These are phyloP conservation scores for Jamesozyma rosinii DNA, from an alignment of 805 yeast genomes.

Conservation along the genomic window DNA sequence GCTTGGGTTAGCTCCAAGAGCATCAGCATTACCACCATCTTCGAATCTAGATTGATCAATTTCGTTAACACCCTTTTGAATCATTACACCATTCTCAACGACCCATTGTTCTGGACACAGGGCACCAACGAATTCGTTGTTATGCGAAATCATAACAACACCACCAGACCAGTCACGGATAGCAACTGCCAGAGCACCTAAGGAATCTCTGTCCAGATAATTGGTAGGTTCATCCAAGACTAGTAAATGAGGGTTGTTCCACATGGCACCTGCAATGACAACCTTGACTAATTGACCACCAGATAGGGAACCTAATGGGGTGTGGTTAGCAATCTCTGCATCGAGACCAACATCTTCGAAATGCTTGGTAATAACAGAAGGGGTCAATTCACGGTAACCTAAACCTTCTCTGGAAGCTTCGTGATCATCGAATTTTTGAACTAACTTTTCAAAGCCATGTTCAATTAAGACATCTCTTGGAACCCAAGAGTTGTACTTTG, in stretches of 20 bases:
- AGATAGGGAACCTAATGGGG: slow-evolving; percentile 90
- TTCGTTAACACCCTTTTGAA: slow-evolving; percentile 68
- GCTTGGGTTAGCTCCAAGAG: slow-evolving; percentile 41
- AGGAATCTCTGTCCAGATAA: slow-evolving; percentile 93
- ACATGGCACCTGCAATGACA: slow-evolving; percentile 98
- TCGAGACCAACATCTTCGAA: slow-evolving; percentile 96
- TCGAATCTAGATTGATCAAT: slow-evolving; percentile 76
- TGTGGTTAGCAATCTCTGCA: slow-evolving; percentile 96
- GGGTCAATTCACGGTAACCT: slow-evolving; percentile 90
- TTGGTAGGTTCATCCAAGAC: slow-evolving; percentile 98
- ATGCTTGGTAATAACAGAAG: slow-evolving; percentile 89
- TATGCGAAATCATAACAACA: slow-evolving; percentile 96
- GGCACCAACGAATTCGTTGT: slow-evolving; percentile 93
- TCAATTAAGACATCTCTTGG: slow-evolving; percentile 72
- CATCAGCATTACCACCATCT: slow-evolving; percentile 53
- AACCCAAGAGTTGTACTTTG: slow-evolving; percentile 90
- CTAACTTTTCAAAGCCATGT: slow-evolving; percentile 81
- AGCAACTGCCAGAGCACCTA: slow-evolving; percentile 95
- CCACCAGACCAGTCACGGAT: slow-evolving; percentile 98
- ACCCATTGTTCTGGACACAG: slow-evolving; percentile 98
- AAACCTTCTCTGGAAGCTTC: slow-evolving; percentile 99
- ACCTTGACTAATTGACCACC: slow-evolving; percentile 98
- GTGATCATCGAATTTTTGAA: slow-evolving; percentile 95
- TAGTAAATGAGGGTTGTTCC: slow-evolving; percentile 96
- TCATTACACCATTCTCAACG: slow-evolving; percentile 84